Base-by-base conservation (phyloP, 2,329 filamentous ascomycete species). In the Pseudogymnoascus sp. region DNA sequence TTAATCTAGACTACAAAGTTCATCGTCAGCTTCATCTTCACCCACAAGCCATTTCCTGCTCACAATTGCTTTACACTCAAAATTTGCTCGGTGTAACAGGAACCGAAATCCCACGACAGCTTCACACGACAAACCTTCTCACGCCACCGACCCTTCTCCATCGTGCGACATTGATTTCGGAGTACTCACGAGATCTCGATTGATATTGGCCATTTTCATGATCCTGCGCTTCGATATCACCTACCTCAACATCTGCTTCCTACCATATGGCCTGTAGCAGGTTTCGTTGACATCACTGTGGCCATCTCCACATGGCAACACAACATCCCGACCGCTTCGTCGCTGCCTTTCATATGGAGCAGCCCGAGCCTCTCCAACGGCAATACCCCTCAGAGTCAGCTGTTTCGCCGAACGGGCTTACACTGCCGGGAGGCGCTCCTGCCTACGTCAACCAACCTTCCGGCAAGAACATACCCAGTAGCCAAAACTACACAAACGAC, bases 21-120 rank as follows among this genome's bases (percentile, higher is more conserved):
- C 47, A 56, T 56, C 47, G 47, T 56, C 47, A 14, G 26, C 47
- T 56, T 33, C 47, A 19, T 19, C 26, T 19, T 31, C 47, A 16
- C 26, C 47, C n/a, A 16, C 47, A 4, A 33, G 26, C 47, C 26
- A 56, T 31, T 11, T 56, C n/a, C 47, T 31, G 6, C 26, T 24
- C n/a, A 19, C 26, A 13, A 56, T 56, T n/a, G 47, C 26, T 29
- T 33, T 33, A 56, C n/a, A 33, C n/a, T 19, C 47, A 13, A 10
- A 56, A 33, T 56, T 56, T 31, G 47, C 47, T 56, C 47, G n/a
- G 47, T 56, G 47, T 31, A 56, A 56, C 47, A 33, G 47, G 26
- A 31, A 19, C 26, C 47, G 47, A 56, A 26, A 29, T 19, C 26
- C 26, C 11, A 19, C 47, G 10, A 10, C 3, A 31, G n/a, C 47